Conservation (phyloP, 1,284 basidiomycete species). For the Anthracocystis walkeri region DNA sequence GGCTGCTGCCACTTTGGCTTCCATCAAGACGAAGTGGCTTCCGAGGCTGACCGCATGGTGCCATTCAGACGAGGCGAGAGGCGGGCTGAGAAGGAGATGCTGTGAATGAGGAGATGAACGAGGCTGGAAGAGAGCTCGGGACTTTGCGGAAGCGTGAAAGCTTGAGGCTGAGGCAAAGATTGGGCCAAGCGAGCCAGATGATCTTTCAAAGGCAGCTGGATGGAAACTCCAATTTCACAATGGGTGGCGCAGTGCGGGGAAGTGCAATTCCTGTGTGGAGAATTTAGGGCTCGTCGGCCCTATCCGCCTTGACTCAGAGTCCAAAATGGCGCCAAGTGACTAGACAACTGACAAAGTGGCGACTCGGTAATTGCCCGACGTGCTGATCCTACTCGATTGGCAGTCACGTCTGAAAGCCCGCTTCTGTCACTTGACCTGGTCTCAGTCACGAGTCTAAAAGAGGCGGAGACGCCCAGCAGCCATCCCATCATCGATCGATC, state of each 20-base stretch:
- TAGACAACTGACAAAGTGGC: too few relatives aligned
- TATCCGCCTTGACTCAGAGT: too few relatives aligned
- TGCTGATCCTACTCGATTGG: too few relatives aligned
- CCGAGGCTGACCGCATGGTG: neutral
- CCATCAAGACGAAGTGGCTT: neutral
- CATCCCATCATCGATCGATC: too few relatives aligned
- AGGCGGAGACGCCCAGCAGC: too few relatives aligned
- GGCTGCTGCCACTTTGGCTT: neutral
- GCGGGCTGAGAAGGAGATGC: neutral
- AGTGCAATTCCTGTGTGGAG: neutral
- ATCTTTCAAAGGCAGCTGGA: neutral
- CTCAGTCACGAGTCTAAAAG: too few relatives aligned
- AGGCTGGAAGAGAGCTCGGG: slow-evolving; percentile 1
- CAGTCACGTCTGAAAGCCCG: too few relatives aligned
- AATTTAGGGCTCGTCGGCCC: neutral
- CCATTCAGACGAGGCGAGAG: neutral
- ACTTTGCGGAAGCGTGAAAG: slow-evolving; percentile 31
- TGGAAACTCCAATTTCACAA: neutral
- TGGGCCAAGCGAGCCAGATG: neutral
- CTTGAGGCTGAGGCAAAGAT: slow-evolving; percentile 8
- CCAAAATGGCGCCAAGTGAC: too few relatives aligned
- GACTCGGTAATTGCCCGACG: too few relatives aligned
- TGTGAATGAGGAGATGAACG: neutral
- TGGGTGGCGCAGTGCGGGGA: slow-evolving; percentile 6
- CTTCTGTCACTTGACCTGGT: too few relatives aligned